Conservation (phyloP, 257 asterid species). For the Marsdenia floribunda region DNA sequence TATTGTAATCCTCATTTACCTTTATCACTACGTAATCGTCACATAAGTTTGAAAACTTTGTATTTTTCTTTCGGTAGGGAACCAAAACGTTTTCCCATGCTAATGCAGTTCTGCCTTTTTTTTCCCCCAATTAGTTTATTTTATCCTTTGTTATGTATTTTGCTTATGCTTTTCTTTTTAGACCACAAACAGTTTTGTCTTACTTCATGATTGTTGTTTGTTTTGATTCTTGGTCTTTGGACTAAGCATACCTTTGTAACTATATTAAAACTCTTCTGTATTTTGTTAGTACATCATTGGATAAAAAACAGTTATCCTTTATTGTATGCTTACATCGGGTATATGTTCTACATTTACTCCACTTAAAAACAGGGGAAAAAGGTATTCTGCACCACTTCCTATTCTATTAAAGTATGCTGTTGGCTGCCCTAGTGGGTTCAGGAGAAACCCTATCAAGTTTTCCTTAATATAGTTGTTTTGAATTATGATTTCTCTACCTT, state of each 20-base stretch:
- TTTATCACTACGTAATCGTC: not conserved
- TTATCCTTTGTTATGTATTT: not conserved
- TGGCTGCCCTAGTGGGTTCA: constrained; percentile 3
- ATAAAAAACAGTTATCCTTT: not conserved
- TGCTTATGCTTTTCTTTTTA: not conserved
- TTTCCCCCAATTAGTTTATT: not conserved
- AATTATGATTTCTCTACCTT: constrained; percentile 8
- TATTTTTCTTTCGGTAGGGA: not conserved
- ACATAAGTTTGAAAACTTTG: not conserved
- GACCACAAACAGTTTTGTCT: not conserved
- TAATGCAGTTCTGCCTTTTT: not conserved
- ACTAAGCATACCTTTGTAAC: not conserved
- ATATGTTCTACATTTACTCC: not conserved
- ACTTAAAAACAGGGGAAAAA: not conserved
- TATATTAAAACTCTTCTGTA: not conserved
- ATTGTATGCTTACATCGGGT: not conserved
- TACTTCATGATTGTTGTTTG: not conserved
- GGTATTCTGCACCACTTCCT: not conserved
- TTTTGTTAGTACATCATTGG: not conserved
- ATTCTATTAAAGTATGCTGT: not conserved
- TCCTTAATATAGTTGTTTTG: not conserved
- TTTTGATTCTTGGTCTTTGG: not conserved
- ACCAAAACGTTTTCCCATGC: not conserved
- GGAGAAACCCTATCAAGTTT: not conserved
- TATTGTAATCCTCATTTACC: not conserved